Evolutionary conservation across 2,329 filamentous ascomycete genomes (phyloP).

Genomic region (Aspergillus novoparasiticus): DNA sequence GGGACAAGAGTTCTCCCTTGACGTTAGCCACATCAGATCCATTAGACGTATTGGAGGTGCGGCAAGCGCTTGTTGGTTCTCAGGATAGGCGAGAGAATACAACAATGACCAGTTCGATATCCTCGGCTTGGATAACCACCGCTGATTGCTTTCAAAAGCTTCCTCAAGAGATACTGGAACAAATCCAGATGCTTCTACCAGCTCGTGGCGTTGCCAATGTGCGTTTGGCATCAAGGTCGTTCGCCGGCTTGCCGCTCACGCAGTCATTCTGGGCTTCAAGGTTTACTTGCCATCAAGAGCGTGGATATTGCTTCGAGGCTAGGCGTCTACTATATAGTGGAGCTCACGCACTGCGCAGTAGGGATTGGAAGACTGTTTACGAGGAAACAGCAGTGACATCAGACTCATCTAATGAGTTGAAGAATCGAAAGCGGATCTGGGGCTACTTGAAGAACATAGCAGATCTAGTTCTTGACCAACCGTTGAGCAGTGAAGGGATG

Average conservation of each 20-base stretch:
- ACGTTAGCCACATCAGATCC: not conserved
- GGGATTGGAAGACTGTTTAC: slow-evolving; percentile 28
- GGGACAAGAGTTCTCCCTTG: slow-evolving; percentile 11
- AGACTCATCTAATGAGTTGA: slow-evolving; percentile 7
- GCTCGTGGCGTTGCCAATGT: slow-evolving; percentile 17
- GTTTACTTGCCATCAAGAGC: slow-evolving; percentile 19
- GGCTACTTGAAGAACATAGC: slow-evolving; percentile 14
- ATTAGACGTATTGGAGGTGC: not conserved
- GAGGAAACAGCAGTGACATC: slow-evolving; percentile 13
- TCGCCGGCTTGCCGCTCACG: slow-evolving; percentile 20
- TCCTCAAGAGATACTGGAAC: slow-evolving; percentile 22
- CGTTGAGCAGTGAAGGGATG: not conserved
- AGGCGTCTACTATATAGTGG: slow-evolving; percentile 5
- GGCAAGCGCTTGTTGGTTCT: not conserved
- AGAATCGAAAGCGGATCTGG: slow-evolving; percentile 23
- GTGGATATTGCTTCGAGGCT: slow-evolving; percentile 22
- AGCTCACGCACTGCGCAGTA: not conserved
- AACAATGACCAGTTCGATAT: not conserved
- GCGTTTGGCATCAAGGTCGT: slow-evolving; percentile 21
- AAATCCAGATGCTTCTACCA: slow-evolving; percentile 19
- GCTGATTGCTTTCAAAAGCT: slow-evolving; percentile 19
- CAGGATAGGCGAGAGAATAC: not conserved
- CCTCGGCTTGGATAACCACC: not conserved
- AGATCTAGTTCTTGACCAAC: slow-evolving; percentile 14
- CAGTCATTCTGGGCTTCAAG: slow-evolving; percentile 26